phyloP scores from a whole-genome alignment of 768 basidiomycete species.

The Tricholoma saponaceum region DNA sequence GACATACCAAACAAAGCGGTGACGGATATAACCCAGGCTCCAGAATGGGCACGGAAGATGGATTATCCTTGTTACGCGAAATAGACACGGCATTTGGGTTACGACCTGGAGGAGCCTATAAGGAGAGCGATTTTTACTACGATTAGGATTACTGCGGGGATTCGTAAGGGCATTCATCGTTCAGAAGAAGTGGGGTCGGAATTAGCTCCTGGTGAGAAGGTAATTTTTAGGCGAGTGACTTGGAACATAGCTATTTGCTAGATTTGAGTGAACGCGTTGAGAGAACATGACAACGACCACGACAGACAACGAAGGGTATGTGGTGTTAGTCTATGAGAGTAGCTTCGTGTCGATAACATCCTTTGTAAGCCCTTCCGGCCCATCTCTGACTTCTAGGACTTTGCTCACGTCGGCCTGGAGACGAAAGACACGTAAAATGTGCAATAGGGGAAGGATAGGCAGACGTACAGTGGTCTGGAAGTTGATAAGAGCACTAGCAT shows the following conservation, averaged over 20 bases:
- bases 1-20: not conserved
- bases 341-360: constrained; percentile 64
- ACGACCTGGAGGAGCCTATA: not conserved
- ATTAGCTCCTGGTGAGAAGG: no score
- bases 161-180: no score
- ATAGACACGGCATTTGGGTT: constrained; percentile 1
- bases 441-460: not conserved
- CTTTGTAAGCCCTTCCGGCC: constrained; percentile 76
- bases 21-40: not conserved
- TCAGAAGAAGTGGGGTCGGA: no score
- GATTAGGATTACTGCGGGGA: no score
- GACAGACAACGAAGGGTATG: not conserved
- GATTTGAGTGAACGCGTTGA: no score
- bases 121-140: not conserved
- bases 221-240: no score
- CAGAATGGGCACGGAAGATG: not conserved
- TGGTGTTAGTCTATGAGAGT: constrained; percentile 12
- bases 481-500: constrained; percentile 76
- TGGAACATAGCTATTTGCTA: no score
- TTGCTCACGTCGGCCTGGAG: constrained; percentile 71
- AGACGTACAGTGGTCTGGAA: constrained; percentile 73
- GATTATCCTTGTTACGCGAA: not conserved
- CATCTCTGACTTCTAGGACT: constrained; percentile 79
- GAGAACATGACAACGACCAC: not conserved
- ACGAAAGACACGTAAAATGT: not conserved